These are phyloP conservation scores for Candida freyschussii DNA, from an alignment of 1,139 yeast genomes.

Conservation along the genomic window DNA sequence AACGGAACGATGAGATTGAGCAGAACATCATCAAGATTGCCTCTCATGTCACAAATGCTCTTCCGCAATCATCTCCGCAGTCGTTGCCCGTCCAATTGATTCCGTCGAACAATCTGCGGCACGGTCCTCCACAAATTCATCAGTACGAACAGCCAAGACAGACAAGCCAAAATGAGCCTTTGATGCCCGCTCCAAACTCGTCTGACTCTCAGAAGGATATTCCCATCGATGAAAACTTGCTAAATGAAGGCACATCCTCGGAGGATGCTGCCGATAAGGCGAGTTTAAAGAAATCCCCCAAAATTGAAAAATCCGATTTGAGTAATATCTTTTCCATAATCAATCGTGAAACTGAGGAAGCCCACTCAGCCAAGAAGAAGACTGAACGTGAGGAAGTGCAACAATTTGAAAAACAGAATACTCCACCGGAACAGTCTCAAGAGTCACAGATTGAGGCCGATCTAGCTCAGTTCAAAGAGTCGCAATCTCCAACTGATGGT, in stretches of 20 bases:
- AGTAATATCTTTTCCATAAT: conserved; percentile 4
- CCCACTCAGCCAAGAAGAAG: conserved; percentile 1
- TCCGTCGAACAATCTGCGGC: conserved; percentile 11
- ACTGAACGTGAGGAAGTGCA: no score
- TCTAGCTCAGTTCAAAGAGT: conserved; percentile 2
- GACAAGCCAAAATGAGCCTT: conserved; percentile 5
- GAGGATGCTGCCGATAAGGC: conserved; percentile 8
- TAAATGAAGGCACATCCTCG: conserved; percentile 19
- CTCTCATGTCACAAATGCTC: conserved; percentile 18
- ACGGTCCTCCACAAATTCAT: conserved; percentile 20
- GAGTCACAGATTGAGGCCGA: conserved; percentile 4
- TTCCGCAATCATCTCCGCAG: conserved; percentile 15
- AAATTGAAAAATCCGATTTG: conserved; percentile 1
- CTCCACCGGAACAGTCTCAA: no score
- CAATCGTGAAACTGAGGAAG: background rate
- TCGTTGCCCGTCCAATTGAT: conserved; percentile 11
- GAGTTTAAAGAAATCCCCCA: conserved; percentile 18
- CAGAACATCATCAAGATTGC: conserved; percentile 24
- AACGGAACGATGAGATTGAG: conserved; percentile 18
- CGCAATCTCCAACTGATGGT: conserved; percentile 7
- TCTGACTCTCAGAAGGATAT: conserved; percentile 21
- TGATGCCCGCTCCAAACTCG: conserved; percentile 15
- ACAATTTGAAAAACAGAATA: no score
- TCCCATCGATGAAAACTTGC: conserved; percentile 24
- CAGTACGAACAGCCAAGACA: conserved; percentile 16